Evolutionary conservation across 148 eudicot genomes (phyloP), one percentile per base, ranked within the genome.

Genomic region (Fagopyrum tataricum): DNA sequence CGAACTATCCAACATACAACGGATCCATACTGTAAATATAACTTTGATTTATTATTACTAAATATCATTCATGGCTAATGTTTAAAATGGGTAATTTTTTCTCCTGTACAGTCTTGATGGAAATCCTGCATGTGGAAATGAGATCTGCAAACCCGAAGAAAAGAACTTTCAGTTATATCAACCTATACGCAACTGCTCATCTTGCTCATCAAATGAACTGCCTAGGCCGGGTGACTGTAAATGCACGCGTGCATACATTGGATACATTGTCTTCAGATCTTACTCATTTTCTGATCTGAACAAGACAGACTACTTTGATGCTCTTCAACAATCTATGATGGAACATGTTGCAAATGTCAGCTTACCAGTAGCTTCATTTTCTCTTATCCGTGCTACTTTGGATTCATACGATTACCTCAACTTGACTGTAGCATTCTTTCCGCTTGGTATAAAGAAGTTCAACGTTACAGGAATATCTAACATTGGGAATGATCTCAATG

Each of bases 311-410:
- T 37, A 56, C 55, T 85, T 81, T 62, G 72, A 64, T 31, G 43
- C 80, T 52, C 91, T 90, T 1, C 79, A 81, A 66, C 20, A 44
- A 12, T 76, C 80, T 55, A 74, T 90, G 53, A 64, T 81, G 77
- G 1, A 0, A 0, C 8, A 48, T 48, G 51, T 78, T 84, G 47
- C 26, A 23, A 24, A 49, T 44, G 5, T 14, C 59, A 61, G 47
- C 62, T 84, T 94, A 61, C 93, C 96, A 11, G 88, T 94, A 47
- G 90, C 89, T 64, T 86, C 97, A 39, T 74, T 94, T 75, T 81
- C 87, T 15, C 62, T 94, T 31, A 79, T 85, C 47, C 73, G 81
- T 80, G 85, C 82, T 31, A 53, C 77, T 2, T 71, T 48, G 71
- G 84, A 83, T 55, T 12, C 71, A 10, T 73, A 77, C 12, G 75